Conservation (phyloP, 2,329 filamentous ascomycete genomes). For the Neospermospora avenae region DNA sequence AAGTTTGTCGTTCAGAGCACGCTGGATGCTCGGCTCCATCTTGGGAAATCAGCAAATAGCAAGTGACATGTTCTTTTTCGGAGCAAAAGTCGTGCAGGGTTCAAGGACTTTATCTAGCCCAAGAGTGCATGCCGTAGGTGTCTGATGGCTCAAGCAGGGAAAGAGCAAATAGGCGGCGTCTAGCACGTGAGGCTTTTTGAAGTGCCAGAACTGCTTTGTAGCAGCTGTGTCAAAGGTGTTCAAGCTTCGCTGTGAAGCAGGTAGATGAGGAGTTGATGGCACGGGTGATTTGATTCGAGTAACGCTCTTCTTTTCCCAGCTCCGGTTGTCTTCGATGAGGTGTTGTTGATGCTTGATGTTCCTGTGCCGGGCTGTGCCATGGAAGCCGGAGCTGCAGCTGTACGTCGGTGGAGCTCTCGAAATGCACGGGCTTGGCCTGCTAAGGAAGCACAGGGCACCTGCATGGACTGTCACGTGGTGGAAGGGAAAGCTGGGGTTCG, state of each 20-base stretch:
- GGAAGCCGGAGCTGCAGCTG: too few species aligned
- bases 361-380: not conserved
- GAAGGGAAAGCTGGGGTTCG: too few species aligned
- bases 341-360: not conserved
- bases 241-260: not conserved
- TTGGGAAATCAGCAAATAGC: constrained; percentile 15
- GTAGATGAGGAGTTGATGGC: not conserved
- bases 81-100: not conserved
- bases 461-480: too few species aligned
- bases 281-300: too few species aligned
- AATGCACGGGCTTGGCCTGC: not conserved
- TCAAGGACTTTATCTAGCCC: not conserved
- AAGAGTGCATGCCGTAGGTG: not conserved
- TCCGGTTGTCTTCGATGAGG: not conserved
- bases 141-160: not conserved
- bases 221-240: not conserved
- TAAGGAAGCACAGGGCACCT: too few species aligned
- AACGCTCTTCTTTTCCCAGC: not conserved
- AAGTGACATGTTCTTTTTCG: constrained; percentile 18
- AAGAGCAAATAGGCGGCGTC: not conserved
- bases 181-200: not conserved
- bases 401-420: too few species aligned
- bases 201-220: too few species aligned
- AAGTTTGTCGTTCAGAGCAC: constrained; percentile 93
- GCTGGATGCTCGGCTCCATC: constrained; percentile 90